Evolutionary conservation across 768 basidiomycete genomes (phyloP).

Genomic region (Cubamyces lactineus): DNA sequence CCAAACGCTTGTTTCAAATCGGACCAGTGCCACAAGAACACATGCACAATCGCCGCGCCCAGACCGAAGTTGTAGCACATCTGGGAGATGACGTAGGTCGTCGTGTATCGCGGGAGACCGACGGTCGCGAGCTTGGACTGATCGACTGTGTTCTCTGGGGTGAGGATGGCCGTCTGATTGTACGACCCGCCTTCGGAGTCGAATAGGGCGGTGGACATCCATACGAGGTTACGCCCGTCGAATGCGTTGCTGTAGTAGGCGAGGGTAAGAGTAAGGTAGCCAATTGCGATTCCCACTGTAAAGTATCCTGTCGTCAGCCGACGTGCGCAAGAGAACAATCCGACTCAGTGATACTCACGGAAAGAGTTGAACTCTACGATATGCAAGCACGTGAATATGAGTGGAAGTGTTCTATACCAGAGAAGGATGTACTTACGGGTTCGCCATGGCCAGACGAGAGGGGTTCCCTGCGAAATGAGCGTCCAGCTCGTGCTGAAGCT

Average conservation of each 20-base stretch:
- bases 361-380: conserved; percentile 46
- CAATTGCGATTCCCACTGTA: conserved; percentile 51
- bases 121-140: conserved; percentile 30
- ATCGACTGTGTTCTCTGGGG: conserved; percentile 42
- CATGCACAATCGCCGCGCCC: conserved; percentile 53
- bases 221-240: conserved; percentile 47
- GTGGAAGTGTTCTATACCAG: background rate
- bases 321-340: too few relatives aligned
- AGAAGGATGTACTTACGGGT: conserved; percentile 43
- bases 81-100: conserved; percentile 52
- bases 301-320: background rate
- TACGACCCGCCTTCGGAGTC: conserved; percentile 40
- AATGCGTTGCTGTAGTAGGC: conserved; percentile 50
- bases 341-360: conserved; percentile 34
- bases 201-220: conserved; percentile 54
- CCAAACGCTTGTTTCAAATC: conserved; percentile 52
- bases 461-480: conserved; percentile 56
- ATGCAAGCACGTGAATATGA: background rate
- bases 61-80: conserved; percentile 53
- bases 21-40: conserved; percentile 55
- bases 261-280: conserved; percentile 46
- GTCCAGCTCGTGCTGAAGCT: conserved; percentile 55
- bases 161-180: conserved; percentile 47
- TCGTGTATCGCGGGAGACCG: conserved; percentile 42
- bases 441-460: conserved; percentile 58